Evolutionary conservation across 495 filamentous ascomycete genomes (phyloP), one percentile per base, ranked within the genome.

Genomic region (Tuber aestivum): DNA sequence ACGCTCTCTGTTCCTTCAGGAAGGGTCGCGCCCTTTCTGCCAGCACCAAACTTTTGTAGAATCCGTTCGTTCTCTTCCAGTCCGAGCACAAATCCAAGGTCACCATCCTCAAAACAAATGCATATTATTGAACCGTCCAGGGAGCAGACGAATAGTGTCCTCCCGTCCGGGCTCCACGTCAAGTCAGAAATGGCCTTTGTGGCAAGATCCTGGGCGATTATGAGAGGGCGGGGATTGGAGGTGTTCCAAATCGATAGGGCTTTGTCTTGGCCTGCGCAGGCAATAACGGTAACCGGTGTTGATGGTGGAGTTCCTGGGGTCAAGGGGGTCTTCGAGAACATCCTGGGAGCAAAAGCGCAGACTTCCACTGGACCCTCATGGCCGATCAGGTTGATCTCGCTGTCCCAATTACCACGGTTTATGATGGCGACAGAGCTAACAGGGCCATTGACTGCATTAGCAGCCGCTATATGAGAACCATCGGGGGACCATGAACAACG

Each of bases 361-460:
- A 98, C 95, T 85, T 98, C 95, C 5, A 95, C 94, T 1, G 95
- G 95, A 10, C 92, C 94, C 87, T 99, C 95, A 81, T 98, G 96
- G 5, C 95, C 95, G 72, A 99, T 96, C 42, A 99, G 86, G 84
- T 97, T 97, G 85, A 98, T 98, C 83, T 98, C 94, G 74, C 93
- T 93, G 82, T 97, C 94, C 95, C 95, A 99, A 16, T 87, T 89
- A 37, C 93, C 91, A 77, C 95, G 92, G 76, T 97, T 93, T 72
- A 98, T 93, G 70, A 99, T 97, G 23, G 95, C 95, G 18, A 97
- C 95, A 0, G 94, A 97, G 85, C 93, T 97, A 23, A 99, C 95
- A 2, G 95, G 95, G 0, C 95, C 95, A 82, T 99, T 99, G 27
- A 94, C 92, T 0, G 95, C 94, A 85, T 99, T 98, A 12, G 95